Base-by-base conservation (phyloP, 495 filamentous ascomycete species). In the Platismatia glauca region DNA sequence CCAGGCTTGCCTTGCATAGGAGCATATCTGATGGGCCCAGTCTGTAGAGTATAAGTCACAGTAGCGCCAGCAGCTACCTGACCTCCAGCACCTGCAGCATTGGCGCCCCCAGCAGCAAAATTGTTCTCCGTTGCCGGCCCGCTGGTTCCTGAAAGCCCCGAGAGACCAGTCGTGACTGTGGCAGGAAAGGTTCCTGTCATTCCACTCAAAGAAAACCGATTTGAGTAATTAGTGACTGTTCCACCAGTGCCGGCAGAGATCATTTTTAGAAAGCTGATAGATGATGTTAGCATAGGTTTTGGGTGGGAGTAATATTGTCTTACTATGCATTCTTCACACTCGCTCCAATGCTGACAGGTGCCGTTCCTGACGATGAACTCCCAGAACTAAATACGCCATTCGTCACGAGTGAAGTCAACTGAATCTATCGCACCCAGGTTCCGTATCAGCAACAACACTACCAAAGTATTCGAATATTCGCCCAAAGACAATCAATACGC, bases 1-100 rank as follows among this genome's bases (percentile, higher is more conserved):
- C 79, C 80, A 18, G 88, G 86, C 41, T 82, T 76, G 57, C 79
- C 81, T 60, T 87, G 85, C 86, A 89, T 87, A 1, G 87, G 88
- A 33, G 88, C 88, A 73, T 87, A 90, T 70, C 79, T 81, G 7
- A 80, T 89, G 41, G 75, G 63, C 7, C 88, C 88, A 12, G 78
- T 81, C 69, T 91, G 88, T 63, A 78, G 64, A 11, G 76, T 77
- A 67, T 87, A 91, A 1, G 83, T 80, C 29, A 87, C 76, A 1
- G 71, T 33, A 33, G 50, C 50, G 27, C 50, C 50, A 33, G 50
- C 27, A 53, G 50, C 78, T 57, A 79, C 83, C 29, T 67, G 61
- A 18, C 66, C 71, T 11, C 57, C 53, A 22, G 55, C 57, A 52
- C 57, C 63, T 8, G 66, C 70, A 31, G 55, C 56, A 12, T 53